Conservation (phyloP, 2,329 filamentous ascomycete genomes). For the Sporothrix sp. region DNA sequence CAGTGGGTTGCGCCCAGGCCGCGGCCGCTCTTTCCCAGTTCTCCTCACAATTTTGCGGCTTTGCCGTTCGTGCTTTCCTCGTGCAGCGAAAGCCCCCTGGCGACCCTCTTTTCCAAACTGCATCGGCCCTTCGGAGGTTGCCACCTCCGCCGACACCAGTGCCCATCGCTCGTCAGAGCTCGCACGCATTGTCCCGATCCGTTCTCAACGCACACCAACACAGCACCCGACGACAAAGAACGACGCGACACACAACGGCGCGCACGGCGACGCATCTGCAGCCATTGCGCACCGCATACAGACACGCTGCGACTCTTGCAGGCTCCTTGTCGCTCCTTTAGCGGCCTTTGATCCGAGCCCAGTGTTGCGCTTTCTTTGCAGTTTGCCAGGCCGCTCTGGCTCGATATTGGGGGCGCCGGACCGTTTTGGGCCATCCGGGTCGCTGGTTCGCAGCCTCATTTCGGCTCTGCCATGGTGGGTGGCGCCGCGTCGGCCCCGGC, state of each 20-base stretch:
- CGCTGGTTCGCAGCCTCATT: too few species aligned
- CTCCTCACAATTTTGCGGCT: too few species aligned
- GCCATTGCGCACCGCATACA: not conserved
- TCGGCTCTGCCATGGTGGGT: conserved; percentile 8
- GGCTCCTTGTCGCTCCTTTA: not conserved
- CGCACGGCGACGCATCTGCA: not conserved
- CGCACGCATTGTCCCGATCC: not conserved
- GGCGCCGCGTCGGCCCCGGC: conserved; percentile 10
- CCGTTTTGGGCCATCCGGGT: too few species aligned
- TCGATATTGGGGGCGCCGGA: too few species aligned
- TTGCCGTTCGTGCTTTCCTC: not conserved
- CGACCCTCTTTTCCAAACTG: too few species aligned
- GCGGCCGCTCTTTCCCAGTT: not conserved
- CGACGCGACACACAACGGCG: not conserved
- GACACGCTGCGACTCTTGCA: not conserved
- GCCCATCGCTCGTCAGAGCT: not conserved
- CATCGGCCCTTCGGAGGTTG: conserved; percentile 16
- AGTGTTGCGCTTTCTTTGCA: not conserved
- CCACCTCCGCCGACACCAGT: conserved; percentile 15
- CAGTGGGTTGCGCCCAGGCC: too few species aligned
- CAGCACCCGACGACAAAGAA: not conserved
- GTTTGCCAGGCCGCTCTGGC: not conserved
- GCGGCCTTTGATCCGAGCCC: not conserved
- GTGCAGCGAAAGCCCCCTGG: too few species aligned
- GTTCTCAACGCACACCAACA: not conserved